A percentile compares a stretch with the other conserved stretches of the same genome.
phyloP scores from a whole-genome alignment of 768 basidiomycete species.

The Podaxis sp. region DNA sequence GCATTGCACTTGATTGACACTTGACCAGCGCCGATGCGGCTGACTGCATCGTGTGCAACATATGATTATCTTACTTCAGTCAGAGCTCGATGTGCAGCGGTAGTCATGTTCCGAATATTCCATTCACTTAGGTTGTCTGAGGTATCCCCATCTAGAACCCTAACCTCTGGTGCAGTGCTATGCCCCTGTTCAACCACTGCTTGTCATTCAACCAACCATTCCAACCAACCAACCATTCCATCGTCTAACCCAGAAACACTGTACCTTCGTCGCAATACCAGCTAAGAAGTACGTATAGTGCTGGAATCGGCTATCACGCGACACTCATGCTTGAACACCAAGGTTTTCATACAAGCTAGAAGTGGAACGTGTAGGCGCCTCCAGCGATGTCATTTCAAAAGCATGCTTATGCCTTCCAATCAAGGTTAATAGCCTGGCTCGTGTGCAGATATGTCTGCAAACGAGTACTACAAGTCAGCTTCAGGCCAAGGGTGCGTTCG shows the following conservation, averaged over 20 bases:
- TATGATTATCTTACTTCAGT: too few species aligned
- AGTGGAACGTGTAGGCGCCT: background rate
- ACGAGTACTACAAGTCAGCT: slow-evolving; percentile 3
- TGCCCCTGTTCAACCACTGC: background rate
- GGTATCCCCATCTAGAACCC: slow-evolving; percentile 2
- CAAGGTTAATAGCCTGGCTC: background rate
- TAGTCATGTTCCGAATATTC: background rate
- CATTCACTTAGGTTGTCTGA: background rate
- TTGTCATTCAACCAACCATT: background rate
- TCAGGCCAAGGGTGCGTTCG: slow-evolving; percentile 1
- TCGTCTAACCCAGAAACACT: background rate
- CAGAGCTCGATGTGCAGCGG: too few species aligned
- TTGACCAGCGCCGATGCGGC: too few species aligned
- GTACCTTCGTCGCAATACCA: background rate
- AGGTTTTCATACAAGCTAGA: background rate
- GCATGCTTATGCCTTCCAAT: background rate
- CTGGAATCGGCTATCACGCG: background rate
- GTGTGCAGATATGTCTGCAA: background rate
- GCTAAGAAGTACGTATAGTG: background rate
- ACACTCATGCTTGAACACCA: background rate
- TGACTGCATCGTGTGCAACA: too few species aligned
- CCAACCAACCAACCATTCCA: too few species aligned
- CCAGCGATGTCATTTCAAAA: background rate
- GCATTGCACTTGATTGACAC: background rate
- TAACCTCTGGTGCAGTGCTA: background rate